Evolutionary conservation across 768 basidiomycete species (phyloP).

Genomic region (Phlegmacium glaucopus): DNA sequence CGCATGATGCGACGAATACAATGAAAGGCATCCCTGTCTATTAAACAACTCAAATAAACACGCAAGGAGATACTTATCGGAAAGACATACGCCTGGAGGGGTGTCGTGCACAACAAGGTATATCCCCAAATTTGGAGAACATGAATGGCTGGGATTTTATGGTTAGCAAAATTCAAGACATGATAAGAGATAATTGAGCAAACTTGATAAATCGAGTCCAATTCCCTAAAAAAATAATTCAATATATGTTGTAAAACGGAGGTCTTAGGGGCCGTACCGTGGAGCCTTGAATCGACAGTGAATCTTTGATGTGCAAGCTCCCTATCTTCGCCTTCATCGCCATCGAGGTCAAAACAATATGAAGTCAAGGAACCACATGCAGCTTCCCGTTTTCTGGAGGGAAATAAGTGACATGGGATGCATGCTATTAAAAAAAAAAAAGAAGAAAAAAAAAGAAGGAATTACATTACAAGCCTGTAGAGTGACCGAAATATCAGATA

Average conservation of each 20-base stretch:
- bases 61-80: neutral
- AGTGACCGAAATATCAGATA: constrained; percentile 4
- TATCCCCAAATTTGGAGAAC: constrained; percentile 53
- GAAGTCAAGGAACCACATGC: constrained; percentile 35
- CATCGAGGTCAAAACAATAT: constrained; percentile 66
- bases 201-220: constrained; percentile 79
- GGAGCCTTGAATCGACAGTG: constrained; percentile 52
- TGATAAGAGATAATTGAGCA: constrained; percentile 15
- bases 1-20: constrained; percentile 47
- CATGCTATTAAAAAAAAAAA: neutral
- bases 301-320: constrained; percentile 34
- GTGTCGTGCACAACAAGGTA: constrained; percentile 64
- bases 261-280: constrained; percentile 45
- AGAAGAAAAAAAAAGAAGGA: neutral
- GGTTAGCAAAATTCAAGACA: neutral
- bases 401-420: neutral
- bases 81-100: constrained; percentile 43
- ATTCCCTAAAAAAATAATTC: constrained; percentile 45
- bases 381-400: constrained; percentile 38
- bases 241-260: too few relatives aligned
- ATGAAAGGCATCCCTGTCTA: constrained; percentile 62
- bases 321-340: constrained; percentile 37
- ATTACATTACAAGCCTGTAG: constrained; percentile 45
- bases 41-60: neutral
- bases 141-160: constrained; percentile 53